Percentiles rank a stretch among this genome's conserved stretches.
Evolutionary conservation across 2,329 filamentous ascomycete species (phyloP).

Genomic region (Hypoxylon sp.): DNA sequence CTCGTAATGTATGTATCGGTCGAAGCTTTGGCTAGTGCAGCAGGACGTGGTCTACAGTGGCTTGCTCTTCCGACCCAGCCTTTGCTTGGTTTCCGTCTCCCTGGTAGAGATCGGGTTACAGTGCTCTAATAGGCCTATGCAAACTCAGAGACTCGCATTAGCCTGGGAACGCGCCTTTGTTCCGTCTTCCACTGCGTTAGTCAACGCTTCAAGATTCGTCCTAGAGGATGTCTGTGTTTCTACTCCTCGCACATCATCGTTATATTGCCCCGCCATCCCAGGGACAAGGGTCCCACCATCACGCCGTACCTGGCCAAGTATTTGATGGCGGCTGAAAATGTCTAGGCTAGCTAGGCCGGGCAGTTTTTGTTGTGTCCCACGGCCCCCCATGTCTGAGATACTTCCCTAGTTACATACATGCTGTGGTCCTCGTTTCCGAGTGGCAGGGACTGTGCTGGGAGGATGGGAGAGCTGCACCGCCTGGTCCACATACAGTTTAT

Average conservation of each 20-base stretch:
- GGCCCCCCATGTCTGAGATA: constrained; percentile 46
- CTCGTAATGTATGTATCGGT: constrained; percentile 28
- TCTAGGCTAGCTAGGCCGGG: constrained; percentile 45
- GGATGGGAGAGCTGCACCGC: constrained; percentile 40
- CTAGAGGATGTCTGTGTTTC: constrained; percentile 36
- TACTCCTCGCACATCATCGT: constrained; percentile 37
- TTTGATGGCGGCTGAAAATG: constrained; percentile 46
- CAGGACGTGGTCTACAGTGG: constrained; percentile 23
- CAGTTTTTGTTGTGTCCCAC: constrained; percentile 42
- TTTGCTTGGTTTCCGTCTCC: constrained; percentile 32
- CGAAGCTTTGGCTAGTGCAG: constrained; percentile 42
- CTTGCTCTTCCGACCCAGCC: constrained; percentile 28
- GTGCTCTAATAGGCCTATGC: constrained; percentile 30
- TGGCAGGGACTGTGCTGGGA: constrained; percentile 43
- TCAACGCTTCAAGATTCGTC: constrained; percentile 41
- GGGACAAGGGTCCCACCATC: constrained; percentile 30
- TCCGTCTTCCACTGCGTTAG: constrained; percentile 35
- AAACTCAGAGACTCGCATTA: constrained; percentile 42
- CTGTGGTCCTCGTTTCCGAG: constrained; percentile 40
- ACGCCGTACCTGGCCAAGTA: constrained; percentile 41
- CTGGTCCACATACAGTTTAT: constrained; percentile 34
- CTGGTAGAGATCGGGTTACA: constrained; percentile 36
- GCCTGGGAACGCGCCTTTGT: constrained; percentile 7
- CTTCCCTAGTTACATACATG: constrained; percentile 43
- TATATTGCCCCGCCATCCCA: constrained; percentile 39